Evolutionary conservation across 1,284 basidiomycete species (phyloP).

Genomic region (Ustilago tritici): DNA sequence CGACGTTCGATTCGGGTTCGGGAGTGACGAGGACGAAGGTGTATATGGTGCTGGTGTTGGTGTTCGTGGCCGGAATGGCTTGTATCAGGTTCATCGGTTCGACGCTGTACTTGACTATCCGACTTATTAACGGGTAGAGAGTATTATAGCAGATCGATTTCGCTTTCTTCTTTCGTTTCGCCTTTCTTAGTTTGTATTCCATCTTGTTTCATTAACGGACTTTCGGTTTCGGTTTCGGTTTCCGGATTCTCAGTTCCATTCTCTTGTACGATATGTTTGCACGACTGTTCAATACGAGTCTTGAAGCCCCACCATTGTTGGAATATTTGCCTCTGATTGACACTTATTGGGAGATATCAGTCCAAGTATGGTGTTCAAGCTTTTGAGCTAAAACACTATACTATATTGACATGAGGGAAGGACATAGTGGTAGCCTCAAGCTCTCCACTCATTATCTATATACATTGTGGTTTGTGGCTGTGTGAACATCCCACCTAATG

Average conservation of each 20-base stretch:
- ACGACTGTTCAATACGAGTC: conserved; percentile 1
- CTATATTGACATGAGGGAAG: no score
- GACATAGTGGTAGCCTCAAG: no score
- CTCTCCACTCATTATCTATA: no score
- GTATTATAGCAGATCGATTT: neutral
- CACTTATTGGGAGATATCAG: no score
- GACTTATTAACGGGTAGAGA: conserved; percentile 49
- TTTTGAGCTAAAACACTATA: no score
- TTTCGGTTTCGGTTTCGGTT: neutral
- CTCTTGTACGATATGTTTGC: conserved; percentile 5
- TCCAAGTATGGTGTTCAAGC: no score
- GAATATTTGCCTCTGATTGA: no score
- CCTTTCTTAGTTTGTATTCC: neutral
- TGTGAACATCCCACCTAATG: no score
- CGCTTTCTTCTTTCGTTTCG: neutral
- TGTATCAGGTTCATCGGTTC: conserved; percentile 64
- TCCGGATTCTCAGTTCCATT: neutral
- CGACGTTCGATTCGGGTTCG: conserved; percentile 47
- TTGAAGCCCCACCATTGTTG: neutral
- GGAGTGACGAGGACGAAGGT: conserved; percentile 61
- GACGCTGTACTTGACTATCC: conserved; percentile 59
- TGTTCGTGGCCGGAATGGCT: conserved; percentile 65
- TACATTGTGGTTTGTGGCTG: no score
- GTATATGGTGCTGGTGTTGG: conserved; percentile 65
- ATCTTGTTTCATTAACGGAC: conserved; percentile 5